A percentile compares a stretch with the other conserved stretches of the same genome.
phyloP scores from a whole-genome alignment of 805 yeast genomes.

The Metschnikowia arizonensis region DNA sequence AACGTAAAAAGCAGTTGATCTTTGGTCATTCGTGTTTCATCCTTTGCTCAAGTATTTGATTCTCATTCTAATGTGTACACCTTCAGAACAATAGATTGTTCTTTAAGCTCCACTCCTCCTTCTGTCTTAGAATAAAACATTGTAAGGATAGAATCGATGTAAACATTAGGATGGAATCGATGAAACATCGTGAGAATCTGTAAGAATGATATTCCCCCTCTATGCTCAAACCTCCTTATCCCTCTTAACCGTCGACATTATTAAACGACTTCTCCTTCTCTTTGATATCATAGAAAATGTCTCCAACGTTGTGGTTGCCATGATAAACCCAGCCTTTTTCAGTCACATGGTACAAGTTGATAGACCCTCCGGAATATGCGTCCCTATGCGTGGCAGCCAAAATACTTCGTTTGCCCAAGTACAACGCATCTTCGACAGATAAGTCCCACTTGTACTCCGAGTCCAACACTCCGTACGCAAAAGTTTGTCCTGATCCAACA shows the following conservation, averaged over 20 bases:
- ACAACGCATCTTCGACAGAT: conserved; percentile 87
- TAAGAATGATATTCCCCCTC: no score
- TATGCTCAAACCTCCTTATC: no score
- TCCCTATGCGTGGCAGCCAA: conserved; percentile 98
- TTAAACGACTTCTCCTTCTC: conserved; percentile 85
- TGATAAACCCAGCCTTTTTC: conserved; percentile 94
- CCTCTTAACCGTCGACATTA: conserved; percentile 53
- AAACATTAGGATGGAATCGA: no score
- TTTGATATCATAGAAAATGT: conserved; percentile 87
- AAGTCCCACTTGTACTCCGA: conserved; percentile 90
- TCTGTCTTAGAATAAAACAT: no score
- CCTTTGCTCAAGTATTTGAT: no score
- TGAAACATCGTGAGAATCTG: no score
- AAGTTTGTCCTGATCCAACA: conserved; percentile 98
- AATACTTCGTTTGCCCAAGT: conserved; percentile 91
- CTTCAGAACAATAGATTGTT: no score
- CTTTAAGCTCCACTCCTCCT: no score
- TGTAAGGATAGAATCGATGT: no score
- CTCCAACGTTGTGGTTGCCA: conserved; percentile 91
- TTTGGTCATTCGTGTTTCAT: no score
- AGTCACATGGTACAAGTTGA: conserved; percentile 87
- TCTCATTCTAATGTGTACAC: no score
- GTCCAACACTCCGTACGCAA: conserved; percentile 97
- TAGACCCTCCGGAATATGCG: conserved; percentile 96
- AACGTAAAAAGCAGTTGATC: no score